phyloP scores from a whole-genome alignment of 371 early-diverging fungal species.

The Mucor piriformis region DNA sequence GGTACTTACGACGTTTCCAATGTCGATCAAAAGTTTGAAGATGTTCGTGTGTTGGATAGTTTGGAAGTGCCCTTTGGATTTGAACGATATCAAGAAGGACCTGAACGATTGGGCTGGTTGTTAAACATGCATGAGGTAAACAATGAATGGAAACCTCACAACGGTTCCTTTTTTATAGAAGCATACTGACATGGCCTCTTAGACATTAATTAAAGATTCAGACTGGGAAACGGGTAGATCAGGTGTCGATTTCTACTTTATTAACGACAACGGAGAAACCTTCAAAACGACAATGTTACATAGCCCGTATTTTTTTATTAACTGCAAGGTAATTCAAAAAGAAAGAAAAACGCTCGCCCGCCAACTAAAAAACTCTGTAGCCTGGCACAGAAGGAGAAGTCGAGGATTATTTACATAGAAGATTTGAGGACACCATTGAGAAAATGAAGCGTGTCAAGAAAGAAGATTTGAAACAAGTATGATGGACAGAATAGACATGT shows the following conservation, averaged over 20 bases:
- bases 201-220: conserved; percentile 62
- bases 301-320: conserved; percentile 90
- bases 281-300: conserved; percentile 88
- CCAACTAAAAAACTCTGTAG: conserved; percentile 29
- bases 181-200: neutral
- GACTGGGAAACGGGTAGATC: conserved; percentile 75
- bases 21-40: conserved; percentile 49
- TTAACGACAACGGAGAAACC: conserved; percentile 85
- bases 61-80: conserved; percentile 87
- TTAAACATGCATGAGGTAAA: conserved; percentile 92
- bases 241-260: conserved; percentile 91
- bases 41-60: conserved; percentile 49
- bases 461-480: conserved; percentile 88
- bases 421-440: conserved; percentile 70
- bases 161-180: neutral
- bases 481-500: neutral
- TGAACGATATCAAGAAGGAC: conserved; percentile 76
- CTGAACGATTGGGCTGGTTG: conserved; percentile 89
- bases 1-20: conserved; percentile 29
- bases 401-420: conserved; percentile 82
- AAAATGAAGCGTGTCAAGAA: conserved; percentile 68
- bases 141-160: neutral
- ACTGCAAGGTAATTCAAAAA: conserved; percentile 65
- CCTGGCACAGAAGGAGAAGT: conserved; percentile 80
- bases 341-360: neutral